Conservation (phyloP, 2,329 filamentous ascomycete species). For the Alternaria brassicae region DNA sequence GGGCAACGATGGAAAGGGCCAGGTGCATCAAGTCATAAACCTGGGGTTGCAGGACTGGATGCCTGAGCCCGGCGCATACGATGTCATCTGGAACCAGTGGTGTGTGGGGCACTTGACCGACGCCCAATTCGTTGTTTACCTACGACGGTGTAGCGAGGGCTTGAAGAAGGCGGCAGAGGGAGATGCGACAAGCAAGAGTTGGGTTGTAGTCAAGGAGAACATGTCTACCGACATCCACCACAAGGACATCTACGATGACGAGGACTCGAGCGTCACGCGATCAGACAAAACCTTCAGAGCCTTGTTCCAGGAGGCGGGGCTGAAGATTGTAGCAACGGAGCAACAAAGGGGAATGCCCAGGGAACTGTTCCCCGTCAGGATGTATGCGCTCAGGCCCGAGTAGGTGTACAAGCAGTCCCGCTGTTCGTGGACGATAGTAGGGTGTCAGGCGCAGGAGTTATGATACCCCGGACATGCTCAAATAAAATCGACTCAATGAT, state of each 20-base stretch:
- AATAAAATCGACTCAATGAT: neutral
- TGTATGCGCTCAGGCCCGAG: slow-evolving; percentile 75
- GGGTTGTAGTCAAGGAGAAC: slow-evolving; percentile 85
- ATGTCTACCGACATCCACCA: slow-evolving; percentile 61
- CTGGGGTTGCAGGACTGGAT: slow-evolving; percentile 78
- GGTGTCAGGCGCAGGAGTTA: slow-evolving; percentile 6
- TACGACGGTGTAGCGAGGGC: slow-evolving; percentile 65
- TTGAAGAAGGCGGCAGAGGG: slow-evolving; percentile 48
- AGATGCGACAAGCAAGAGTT: slow-evolving; percentile 51
- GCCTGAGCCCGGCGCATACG: slow-evolving; percentile 62
- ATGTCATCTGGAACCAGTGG: slow-evolving; percentile 91
- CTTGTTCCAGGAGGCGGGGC: slow-evolving; percentile 73
- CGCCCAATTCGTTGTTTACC: slow-evolving; percentile 70
- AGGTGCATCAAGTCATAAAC: slow-evolving; percentile 71
- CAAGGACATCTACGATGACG: slow-evolving; percentile 74
- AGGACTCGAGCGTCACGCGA: slow-evolving; percentile 80
- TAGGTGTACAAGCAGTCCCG: slow-evolving; percentile 10
- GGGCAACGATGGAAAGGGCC: slow-evolving; percentile 46
- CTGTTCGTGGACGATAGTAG: neutral
- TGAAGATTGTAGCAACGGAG: slow-evolving; percentile 61
- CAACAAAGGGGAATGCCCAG: slow-evolving; percentile 68
- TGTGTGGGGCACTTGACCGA: slow-evolving; percentile 85
- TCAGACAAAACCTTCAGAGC: slow-evolving; percentile 73
- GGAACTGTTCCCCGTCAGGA: slow-evolving; percentile 74
- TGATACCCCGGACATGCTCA: slow-evolving; percentile 11